Evolutionary conservation across 257 asterid genomes (phyloP).

Genomic region (Nicotiana attenuata): DNA sequence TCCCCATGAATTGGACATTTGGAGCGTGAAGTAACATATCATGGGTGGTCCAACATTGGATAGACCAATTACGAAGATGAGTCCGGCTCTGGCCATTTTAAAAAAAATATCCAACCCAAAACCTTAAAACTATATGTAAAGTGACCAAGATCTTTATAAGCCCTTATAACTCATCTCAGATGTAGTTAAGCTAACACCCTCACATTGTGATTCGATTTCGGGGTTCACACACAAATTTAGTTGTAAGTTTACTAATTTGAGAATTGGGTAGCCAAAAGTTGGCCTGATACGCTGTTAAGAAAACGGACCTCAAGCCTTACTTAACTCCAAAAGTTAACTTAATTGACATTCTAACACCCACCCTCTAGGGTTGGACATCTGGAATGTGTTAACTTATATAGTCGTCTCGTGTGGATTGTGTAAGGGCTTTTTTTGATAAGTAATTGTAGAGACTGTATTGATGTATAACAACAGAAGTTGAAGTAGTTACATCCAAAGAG

Average conservation of each 20-base stretch:
- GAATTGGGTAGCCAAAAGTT: background rate
- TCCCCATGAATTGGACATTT: background rate
- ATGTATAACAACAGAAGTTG: background rate
- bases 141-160: background rate
- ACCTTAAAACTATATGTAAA: background rate
- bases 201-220: background rate
- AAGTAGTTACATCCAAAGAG: background rate
- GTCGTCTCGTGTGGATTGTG: background rate
- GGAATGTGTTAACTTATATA: background rate
- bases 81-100: background rate
- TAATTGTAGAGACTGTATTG: background rate
- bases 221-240: background rate
- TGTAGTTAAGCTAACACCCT: background rate
- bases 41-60: background rate
- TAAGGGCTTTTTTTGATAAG: background rate
- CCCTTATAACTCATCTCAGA: background rate
- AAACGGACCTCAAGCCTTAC: background rate
- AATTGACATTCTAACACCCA: background rate
- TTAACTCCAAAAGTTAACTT: background rate
- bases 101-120: constrained; percentile 2
- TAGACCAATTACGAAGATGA: background rate
- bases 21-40: background rate
- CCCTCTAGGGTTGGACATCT: background rate
- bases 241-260: background rate
- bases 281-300: no score